A percentile compares a stretch with the other conserved stretches of the same genome.
Conservation (phyloP, 768 basidiomycete genomes). For the Plicaturopsis crispa region DNA sequence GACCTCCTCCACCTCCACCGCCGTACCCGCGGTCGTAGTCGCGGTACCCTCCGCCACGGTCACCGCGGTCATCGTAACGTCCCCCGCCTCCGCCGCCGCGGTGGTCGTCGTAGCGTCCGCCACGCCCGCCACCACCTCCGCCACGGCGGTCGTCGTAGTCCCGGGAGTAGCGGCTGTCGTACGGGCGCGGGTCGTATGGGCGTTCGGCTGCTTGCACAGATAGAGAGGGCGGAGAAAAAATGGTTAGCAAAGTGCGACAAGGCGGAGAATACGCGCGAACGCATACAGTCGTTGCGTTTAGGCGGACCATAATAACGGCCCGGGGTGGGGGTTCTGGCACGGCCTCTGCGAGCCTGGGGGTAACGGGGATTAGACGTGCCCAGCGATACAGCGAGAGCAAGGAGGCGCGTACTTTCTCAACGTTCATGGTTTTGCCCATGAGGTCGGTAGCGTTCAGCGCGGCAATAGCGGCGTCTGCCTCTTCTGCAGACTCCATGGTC, state of each 20-base stretch:
- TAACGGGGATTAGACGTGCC: conserved; percentile 6
- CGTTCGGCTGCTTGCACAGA: conserved; percentile 51
- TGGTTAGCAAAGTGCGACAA: conserved; percentile 1
- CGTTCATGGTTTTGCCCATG: conserved; percentile 79
- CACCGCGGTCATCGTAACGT: conserved; percentile 24
- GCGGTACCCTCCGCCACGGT: conserved; percentile 20
- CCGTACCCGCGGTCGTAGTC: conserved; percentile 35
- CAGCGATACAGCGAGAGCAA: too few relatives aligned
- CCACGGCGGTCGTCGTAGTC: conserved; percentile 48
- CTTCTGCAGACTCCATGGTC: conserved; percentile 74
- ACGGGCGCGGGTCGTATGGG: conserved; percentile 87
- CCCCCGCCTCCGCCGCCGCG: conserved; percentile 35
- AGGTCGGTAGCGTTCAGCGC: conserved; percentile 78
- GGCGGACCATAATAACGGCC: conserved; percentile 93
- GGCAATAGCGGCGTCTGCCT: conserved; percentile 87
- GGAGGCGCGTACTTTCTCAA: conserved; percentile 88
- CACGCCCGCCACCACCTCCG: conserved; percentile 35
- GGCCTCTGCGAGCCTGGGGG: conserved; percentile 75
- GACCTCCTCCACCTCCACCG: conserved; percentile 35
- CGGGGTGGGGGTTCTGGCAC: conserved; percentile 88
- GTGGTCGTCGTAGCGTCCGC: conserved; percentile 33
- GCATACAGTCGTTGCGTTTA: conserved; percentile 63
- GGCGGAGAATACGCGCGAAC: conserved; percentile 5
- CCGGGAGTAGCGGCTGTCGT: conserved; percentile 79
- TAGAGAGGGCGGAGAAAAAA: conserved; percentile 4